Conservation (phyloP, 208 protist genomes). For the Strigomonas culicis region DNA sequence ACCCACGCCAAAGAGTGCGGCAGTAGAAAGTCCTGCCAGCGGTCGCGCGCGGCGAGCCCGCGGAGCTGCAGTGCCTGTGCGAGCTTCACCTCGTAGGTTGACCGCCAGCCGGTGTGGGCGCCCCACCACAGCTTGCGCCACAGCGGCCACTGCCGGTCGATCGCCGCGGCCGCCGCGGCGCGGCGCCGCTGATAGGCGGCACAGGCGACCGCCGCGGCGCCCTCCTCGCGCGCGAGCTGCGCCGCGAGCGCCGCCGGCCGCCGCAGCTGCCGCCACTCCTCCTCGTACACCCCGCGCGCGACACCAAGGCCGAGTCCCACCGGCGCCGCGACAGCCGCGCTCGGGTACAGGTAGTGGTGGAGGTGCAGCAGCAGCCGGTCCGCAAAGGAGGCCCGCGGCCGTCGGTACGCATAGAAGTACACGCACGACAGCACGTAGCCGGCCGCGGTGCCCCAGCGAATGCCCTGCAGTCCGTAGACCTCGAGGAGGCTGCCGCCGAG, state of each 20-base stretch:
- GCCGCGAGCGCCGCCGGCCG: not conserved
- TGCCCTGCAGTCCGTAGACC: constrained; percentile 38
- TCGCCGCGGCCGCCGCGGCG: not conserved
- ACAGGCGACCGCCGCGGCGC: not conserved
- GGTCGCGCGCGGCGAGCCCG: not conserved
- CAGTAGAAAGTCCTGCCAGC: constrained; percentile 22
- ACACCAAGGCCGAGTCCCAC: constrained; percentile 25
- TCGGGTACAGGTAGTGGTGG: constrained; percentile 81
- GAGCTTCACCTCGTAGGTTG: not conserved
- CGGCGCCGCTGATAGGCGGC: not conserved
- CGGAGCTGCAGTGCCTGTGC: not conserved
- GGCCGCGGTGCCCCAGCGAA: constrained; percentile 42
- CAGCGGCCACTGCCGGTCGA: constrained; percentile 5
- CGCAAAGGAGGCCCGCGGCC: constrained; percentile 58
- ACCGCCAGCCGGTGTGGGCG: not conserved
- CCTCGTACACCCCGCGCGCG: constrained; percentile 11
- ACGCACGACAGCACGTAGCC: constrained; percentile 42
- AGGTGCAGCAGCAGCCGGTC: constrained; percentile 50
- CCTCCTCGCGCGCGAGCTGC: too few species aligned
- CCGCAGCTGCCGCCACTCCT: constrained; percentile 22
- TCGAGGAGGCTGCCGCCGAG: constrained; percentile 51
- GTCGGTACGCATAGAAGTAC: constrained; percentile 66
- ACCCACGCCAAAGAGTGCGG: constrained; percentile 21
- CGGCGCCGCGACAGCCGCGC: constrained; percentile 47
- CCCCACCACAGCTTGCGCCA: not conserved